Percentiles rank a stretch among this genome's conserved stretches.
phyloP scores from a whole-genome alignment of 2,329 filamentous ascomycete genomes.

The Aspergillus brasiliensis region DNA sequence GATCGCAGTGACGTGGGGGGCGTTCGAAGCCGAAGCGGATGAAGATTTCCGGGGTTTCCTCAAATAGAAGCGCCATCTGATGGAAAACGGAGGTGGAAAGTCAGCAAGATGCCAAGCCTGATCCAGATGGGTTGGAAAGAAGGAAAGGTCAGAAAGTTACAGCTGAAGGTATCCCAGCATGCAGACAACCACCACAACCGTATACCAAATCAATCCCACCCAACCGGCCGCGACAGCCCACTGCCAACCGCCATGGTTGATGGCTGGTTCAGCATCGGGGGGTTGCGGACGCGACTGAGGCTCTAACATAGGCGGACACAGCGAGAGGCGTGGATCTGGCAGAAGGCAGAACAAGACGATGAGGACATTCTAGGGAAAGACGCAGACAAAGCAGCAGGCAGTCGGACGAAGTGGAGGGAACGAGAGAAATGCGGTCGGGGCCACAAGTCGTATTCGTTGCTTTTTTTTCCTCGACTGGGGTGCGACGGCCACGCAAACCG shows the following conservation, averaged over 20 bases:
- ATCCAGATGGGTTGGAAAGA: neutral
- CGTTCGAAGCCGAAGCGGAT: conserved; percentile 46
- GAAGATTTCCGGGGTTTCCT: conserved; percentile 46
- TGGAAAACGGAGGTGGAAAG: conserved; percentile 13
- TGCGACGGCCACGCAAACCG: neutral
- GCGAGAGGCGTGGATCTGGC: conserved; percentile 14
- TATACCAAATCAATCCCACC: conserved; percentile 57
- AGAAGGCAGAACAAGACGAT: neutral
- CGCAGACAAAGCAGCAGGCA: neutral
- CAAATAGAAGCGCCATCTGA: conserved; percentile 59
- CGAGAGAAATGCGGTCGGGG: neutral
- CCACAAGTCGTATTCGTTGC: neutral
- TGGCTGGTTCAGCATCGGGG: conserved; percentile 26
- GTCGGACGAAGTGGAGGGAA: neutral
- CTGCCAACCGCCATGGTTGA: conserved; percentile 29
- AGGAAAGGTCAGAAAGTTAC: conserved; percentile 43
- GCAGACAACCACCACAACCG: conserved; percentile 58
- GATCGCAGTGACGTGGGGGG: conserved; percentile 86
- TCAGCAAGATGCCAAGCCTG: neutral
- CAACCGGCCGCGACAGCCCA: conserved; percentile 49
- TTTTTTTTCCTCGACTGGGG: neutral
- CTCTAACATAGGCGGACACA: conserved; percentile 33
- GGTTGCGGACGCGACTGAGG: conserved; percentile 24
- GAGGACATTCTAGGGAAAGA: conserved; percentile 3
- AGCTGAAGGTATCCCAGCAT: conserved; percentile 61